Conservation (phyloP, 1,139 yeast genomes). For the Arxiozyma slooffiae region DNA sequence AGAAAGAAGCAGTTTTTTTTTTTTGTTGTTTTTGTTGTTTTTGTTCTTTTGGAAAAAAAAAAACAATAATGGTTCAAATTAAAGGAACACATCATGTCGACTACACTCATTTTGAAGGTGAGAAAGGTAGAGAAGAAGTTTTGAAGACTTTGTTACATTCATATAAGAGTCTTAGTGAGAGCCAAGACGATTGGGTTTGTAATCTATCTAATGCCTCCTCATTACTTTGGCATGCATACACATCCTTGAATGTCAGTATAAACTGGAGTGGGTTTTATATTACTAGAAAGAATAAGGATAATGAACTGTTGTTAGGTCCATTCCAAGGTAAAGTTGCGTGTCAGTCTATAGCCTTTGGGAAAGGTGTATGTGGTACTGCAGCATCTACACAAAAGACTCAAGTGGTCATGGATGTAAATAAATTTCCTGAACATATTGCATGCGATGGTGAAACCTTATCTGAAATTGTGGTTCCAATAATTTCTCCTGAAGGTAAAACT, state of each 20-base stretch:
- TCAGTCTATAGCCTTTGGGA: constrained; percentile 65
- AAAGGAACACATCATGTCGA: constrained; percentile 50
- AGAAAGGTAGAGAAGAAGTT: constrained; percentile 43
- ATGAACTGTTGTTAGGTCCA: constrained; percentile 69
- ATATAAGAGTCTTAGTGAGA: constrained; percentile 53
- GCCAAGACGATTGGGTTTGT: constrained; percentile 74
- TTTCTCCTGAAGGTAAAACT: constrained; percentile 35
- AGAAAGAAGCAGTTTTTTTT: too few species aligned
- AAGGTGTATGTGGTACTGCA: constrained; percentile 88
- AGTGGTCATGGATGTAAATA: constrained; percentile 63
- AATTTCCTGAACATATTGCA: constrained; percentile 88
- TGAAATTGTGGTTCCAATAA: constrained; percentile 84
- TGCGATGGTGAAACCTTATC: constrained; percentile 93
- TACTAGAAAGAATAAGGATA: constrained; percentile 16
- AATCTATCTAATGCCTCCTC: constrained; percentile 81
- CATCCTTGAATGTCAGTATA: constrained; percentile 45
- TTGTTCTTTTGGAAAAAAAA: too few species aligned
- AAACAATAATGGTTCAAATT: constrained; percentile 3
- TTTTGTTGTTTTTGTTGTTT: too few species aligned
- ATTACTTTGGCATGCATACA: constrained; percentile 79
- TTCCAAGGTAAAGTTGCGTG: constrained; percentile 97
- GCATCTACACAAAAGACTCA: constrained; percentile 53
- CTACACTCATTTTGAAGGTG: constrained; percentile 40
- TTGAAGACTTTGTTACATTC: constrained; percentile 51
- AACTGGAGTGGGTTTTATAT: constrained; percentile 96